Base-by-base conservation (phyloP, 129 eudicot genomes). In the Heracleum sosnowskyi region DNA sequence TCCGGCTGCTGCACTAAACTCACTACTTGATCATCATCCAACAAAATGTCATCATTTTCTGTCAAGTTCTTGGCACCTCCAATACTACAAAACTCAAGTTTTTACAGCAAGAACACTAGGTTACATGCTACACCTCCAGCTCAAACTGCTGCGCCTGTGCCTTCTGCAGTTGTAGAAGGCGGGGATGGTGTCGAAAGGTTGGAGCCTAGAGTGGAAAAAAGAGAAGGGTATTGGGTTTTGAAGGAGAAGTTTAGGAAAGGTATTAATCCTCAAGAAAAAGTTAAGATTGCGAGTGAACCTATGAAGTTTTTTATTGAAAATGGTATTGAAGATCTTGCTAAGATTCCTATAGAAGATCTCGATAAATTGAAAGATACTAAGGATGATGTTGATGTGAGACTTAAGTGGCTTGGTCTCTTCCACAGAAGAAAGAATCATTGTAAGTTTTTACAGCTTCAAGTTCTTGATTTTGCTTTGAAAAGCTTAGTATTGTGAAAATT, bases 401-500 rank as follows among this genome's bases (percentile, higher is more conserved):
- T 95, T 79, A 95, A 91, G 82, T 95, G 98, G 98, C 94, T 95
- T 78, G 98, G 98, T 33, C 89, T 95, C 77, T 95, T 95, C 80
- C 98, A 95, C 74, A 80, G 98, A 76, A 92, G 98, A 79, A 95
- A 95, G 76, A 94, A 91, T 82, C 98, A 95, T 2, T 95, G 98
- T 95, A 86, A 95, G 96, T 75, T 10, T 76, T 69, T 24, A 4
- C 8, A 37, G 20, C 73, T 37, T 35, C 3, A 44, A 49, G 40
- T 17, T 13, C 2, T 69, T 36, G 45, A 20, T 46, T 81, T 75
- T 47, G 57, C 5, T 49, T 49, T 5, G 3, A 49, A n/a, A 49
- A 18, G n/a, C 57, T 49, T 49, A 49, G 57, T 18, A 5, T 57
- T 20, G 11, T 7, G 10, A 22, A 5, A 20, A 35, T 39, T 36